A percentile compares a stretch with the other conserved stretches of the same genome.
phyloP scores from a whole-genome alignment of 1,139 yeast species.

The Yamadazyma triangularis region DNA sequence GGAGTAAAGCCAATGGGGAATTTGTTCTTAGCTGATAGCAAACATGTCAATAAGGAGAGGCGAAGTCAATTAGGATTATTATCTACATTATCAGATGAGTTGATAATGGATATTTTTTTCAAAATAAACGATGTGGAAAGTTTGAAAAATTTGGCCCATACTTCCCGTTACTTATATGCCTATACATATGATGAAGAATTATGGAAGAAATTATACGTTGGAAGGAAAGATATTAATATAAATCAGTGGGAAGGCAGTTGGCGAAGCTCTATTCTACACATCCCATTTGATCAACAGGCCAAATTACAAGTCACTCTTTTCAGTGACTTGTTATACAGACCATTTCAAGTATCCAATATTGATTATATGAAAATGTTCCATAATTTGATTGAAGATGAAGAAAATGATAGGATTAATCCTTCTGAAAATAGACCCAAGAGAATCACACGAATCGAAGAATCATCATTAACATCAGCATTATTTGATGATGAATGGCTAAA shows the following conservation, averaged over 20 bases:
- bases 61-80: conserved; percentile 50
- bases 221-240: conserved; percentile 14
- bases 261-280: conserved; percentile 55
- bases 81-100: conserved; percentile 53
- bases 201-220: conserved; percentile 62
- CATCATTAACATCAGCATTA: conserved; percentile 31
- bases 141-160: conserved; percentile 47
- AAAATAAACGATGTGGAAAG: conserved; percentile 42
- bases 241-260: conserved; percentile 71
- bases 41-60: conserved; percentile 13
- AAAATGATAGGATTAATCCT: conserved; percentile 14
- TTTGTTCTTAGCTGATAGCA: conserved; percentile 24
- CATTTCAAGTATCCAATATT: conserved; percentile 73
- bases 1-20: conserved; percentile 77
- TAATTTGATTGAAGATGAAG: conserved; percentile 46
- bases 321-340: conserved; percentile 66
- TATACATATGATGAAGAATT: conserved; percentile 69
- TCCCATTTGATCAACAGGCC: conserved; percentile 32
- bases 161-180: conserved; percentile 69
- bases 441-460: conserved; percentile 37
- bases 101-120: conserved; percentile 43
- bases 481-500: conserved; percentile 47
- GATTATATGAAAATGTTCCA: conserved; percentile 49
- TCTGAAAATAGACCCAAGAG: conserved; percentile 27
- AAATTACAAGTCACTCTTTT: conserved; percentile 30